Base-by-base conservation (phyloP, 176 grass and related monocot species). In the Urochloa ruziziensis region DNA sequence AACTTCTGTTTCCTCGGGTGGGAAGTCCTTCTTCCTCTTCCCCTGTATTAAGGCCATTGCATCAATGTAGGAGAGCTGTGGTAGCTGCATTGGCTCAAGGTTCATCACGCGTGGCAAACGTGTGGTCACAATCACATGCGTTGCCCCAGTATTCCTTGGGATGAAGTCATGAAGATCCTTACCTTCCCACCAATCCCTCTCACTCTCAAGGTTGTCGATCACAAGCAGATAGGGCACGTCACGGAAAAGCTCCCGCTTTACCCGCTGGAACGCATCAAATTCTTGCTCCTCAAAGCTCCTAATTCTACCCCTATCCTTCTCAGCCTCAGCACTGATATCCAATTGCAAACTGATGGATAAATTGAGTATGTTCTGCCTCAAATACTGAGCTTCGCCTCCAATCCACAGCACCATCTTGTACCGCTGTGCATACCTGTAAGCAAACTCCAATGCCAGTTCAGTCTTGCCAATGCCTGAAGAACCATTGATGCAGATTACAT, bases 181-280 rank as follows among this genome's bases (percentile, higher is more conserved):
- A 16, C 97, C 97, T 81, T 99, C 97, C 97, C 97, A 99, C 97
- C 97, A 99, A 43, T 99, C 97, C 70, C 81, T 94, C 85, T 99
- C 97, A 0, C 81, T 92, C 82, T 99, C 97, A 14, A 99, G 91
- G 70, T 99, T 99, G 73, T 99, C 97, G 10, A 99, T 96, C 64
- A 99, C 78, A 65, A 99, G 87, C 80, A 99, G 88, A 84, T 96
- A 99, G 19, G 97, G 97, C 56, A 99, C 89, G 25, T 99, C 97
- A 7, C 97, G 74, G 47, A 96, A 99, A 67, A 99, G 82, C 86
- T 99, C 97, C 80, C 93, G 67, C 82, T 94, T 99, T 44, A 99
- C 93, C 74, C 97, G 81, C 48, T 92, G 89, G 80, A 99, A 99
- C 1, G 93, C 89, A 75, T 99, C 97, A 13, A 99, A 84, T 48